A percentile compares a stretch with the other conserved stretches of the same genome.
Evolutionary conservation across 2,329 filamentous ascomycete species (phyloP).

Genomic region (Penicillium concentricum): DNA sequence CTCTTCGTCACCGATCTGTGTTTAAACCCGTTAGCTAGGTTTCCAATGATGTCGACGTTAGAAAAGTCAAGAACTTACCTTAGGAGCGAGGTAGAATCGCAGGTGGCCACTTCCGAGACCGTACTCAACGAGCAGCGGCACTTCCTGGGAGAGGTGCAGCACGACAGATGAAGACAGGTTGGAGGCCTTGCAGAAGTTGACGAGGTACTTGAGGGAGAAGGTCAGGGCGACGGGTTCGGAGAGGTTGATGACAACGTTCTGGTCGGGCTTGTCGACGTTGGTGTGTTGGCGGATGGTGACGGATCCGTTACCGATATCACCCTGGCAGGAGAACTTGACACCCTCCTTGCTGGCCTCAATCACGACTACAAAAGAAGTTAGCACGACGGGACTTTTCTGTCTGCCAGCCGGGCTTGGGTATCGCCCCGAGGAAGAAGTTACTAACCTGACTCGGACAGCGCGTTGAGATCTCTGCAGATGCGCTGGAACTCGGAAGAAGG

Average conservation of each 20-base stretch:
- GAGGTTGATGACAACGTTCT: slow-evolving; percentile 85
- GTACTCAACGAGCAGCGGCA: slow-evolving; percentile 95
- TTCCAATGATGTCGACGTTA: not conserved
- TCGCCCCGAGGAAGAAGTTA: slow-evolving; percentile 2
- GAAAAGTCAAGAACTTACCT: slow-evolving; percentile 60
- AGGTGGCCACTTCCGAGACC: slow-evolving; percentile 79
- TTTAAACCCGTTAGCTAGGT: not conserved
- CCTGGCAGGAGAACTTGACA: slow-evolving; percentile 88
- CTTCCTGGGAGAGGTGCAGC: slow-evolving; percentile 92
- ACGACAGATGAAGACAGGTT: slow-evolving; percentile 78
- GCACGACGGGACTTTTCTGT: not conserved
- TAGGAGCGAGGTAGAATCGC: slow-evolving; percentile 96
- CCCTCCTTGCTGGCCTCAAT: slow-evolving; percentile 98
- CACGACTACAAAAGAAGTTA: slow-evolving; percentile 61
- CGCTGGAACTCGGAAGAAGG: slow-evolving; percentile 86
- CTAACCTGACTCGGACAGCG: slow-evolving; percentile 93
- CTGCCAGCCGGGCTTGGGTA: not conserved
- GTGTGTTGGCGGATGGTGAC: slow-evolving; percentile 87
- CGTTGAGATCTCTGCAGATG: slow-evolving; percentile 88
- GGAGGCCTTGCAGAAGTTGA: slow-evolving; percentile 99
- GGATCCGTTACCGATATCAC: slow-evolving; percentile 93
- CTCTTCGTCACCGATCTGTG: slow-evolving; percentile 63
- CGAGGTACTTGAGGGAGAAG: slow-evolving; percentile 98
- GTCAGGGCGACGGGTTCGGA: slow-evolving; percentile 90
- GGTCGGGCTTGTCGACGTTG: slow-evolving; percentile 82